Conservation (phyloP, 495 filamentous ascomycete genomes). For the Penicillium lividum region DNA sequence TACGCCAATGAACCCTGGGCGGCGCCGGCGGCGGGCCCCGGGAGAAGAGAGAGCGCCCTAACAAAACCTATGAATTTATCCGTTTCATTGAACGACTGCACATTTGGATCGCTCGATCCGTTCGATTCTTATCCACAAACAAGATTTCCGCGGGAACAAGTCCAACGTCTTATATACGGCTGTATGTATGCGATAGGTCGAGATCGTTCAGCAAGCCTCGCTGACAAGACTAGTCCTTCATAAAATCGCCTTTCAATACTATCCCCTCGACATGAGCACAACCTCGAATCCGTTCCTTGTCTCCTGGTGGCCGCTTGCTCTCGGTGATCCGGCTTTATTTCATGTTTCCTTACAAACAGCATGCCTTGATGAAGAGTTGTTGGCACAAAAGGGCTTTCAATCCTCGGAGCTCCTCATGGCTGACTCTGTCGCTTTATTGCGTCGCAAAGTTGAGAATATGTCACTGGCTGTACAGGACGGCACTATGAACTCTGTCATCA, state of each 20-base stretch:
- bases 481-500: conserved; percentile 56
- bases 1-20: conserved; percentile 52
- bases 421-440: conserved; percentile 49
- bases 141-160: conserved; percentile 43
- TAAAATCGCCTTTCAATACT: conserved; percentile 57
- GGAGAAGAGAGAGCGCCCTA: conserved; percentile 8
- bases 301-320: conserved; percentile 56
- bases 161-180: conserved; percentile 51
- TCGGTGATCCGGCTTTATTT: conserved; percentile 53
- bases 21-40: conserved; percentile 21
- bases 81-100: conserved; percentile 17
- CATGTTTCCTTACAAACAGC: conserved; percentile 56
- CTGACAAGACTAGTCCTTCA: conserved; percentile 41
- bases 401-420: conserved; percentile 52
- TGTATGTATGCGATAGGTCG: conserved; percentile 35
- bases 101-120: conserved; percentile 42
- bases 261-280: conserved; percentile 50
- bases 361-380: conserved; percentile 51
- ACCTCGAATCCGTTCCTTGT: conserved; percentile 53
- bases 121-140: conserved; percentile 55
- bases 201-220: conserved; percentile 2
- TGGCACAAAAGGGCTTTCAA: conserved; percentile 48
- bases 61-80: conserved; percentile 8
- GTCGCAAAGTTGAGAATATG: conserved; percentile 43
- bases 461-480: conserved; percentile 52